Evolutionary conservation across 768 basidiomycete species (phyloP).

Genomic region (Suillus tomentosus): DNA sequence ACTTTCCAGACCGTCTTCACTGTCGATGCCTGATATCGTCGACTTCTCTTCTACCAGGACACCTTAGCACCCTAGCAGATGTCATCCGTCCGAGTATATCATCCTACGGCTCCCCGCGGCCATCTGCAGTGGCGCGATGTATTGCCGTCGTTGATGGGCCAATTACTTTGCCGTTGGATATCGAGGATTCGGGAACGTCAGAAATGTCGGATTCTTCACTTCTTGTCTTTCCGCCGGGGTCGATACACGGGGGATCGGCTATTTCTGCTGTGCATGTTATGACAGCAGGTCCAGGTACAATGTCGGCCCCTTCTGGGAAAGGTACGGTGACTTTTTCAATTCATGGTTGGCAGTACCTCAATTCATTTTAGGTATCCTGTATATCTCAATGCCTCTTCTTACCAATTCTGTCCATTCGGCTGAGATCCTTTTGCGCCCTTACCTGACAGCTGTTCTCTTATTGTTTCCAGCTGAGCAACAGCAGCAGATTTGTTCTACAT

Average conservation of each 20-base stretch:
- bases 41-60: conserved; percentile 33
- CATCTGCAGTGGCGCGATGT: conserved; percentile 42
- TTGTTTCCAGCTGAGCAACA: conserved; percentile 17
- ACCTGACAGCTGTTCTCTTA: conserved; percentile 50
- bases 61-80: conserved; percentile 27
- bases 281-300: conserved; percentile 69
- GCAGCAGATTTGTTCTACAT: conserved; percentile 53
- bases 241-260: conserved; percentile 49
- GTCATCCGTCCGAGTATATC: conserved; percentile 16
- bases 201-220: conserved; percentile 58
- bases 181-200: conserved; percentile 21
- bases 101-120: conserved; percentile 9
- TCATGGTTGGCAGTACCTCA: conserved; percentile 8
- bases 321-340: conserved; percentile 46
- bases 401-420: conserved; percentile 27
- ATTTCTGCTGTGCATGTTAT: conserved; percentile 59
- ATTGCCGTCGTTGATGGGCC: conserved; percentile 54
- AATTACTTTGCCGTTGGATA: conserved; percentile 30
- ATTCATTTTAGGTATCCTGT: conserved; percentile 52
- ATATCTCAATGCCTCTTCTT: conserved; percentile 54
- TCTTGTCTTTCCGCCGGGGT: conserved; percentile 74
- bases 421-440: conserved; percentile 53
- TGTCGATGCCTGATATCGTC: conserved; percentile 60
- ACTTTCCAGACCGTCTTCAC: conserved; percentile 59
- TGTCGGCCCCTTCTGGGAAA: conserved; percentile 74